A percentile compares a stretch with the other conserved stretches of the same genome.
Evolutionary conservation across 2,329 filamentous ascomycete genomes (phyloP).

Genomic region (Aspergillus viridinutans): DNA sequence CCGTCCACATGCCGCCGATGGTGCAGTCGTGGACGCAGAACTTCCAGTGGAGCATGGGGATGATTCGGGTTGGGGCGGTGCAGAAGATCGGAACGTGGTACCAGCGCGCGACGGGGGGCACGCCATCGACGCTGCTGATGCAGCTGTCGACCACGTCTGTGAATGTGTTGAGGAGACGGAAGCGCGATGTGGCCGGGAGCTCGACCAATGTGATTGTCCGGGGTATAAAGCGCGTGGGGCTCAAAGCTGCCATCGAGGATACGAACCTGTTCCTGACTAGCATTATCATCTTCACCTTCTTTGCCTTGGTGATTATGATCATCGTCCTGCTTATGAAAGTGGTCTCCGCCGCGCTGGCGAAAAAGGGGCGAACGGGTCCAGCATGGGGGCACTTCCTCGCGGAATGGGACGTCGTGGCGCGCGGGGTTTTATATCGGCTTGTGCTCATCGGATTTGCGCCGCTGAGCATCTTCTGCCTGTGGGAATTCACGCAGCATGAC

Average conservation of each 20-base stretch:
- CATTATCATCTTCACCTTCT: conserved; percentile 79
- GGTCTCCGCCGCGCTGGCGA: conserved; percentile 68
- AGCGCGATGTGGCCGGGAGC: conserved; percentile 33
- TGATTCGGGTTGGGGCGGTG: conserved; percentile 80
- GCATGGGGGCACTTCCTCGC: conserved; percentile 82
- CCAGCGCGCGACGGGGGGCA: conserved; percentile 84
- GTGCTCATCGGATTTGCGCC: conserved; percentile 87
- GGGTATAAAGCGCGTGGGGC: conserved; percentile 85
- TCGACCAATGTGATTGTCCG: conserved; percentile 54
- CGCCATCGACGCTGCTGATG: conserved; percentile 71
- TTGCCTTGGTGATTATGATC: conserved; percentile 69
- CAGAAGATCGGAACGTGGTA: conserved; percentile 91
- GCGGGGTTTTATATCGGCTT: conserved; percentile 87
- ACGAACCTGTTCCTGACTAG: conserved; percentile 94
- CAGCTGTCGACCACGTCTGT: conserved; percentile 70
- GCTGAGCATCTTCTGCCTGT: conserved; percentile 83
- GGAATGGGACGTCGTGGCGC: conserved; percentile 87
- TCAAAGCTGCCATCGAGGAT: conserved; percentile 74
- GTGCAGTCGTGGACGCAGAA: conserved; percentile 92
- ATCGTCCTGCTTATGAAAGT: conserved; percentile 76
- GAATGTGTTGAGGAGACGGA: conserved; percentile 65
- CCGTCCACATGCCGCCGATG: conserved; percentile 79
- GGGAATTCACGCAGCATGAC: conserved; percentile 84
- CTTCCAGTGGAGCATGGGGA: conserved; percentile 96
- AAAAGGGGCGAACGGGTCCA: conserved; percentile 66